Percentiles rank a stretch among this genome's conserved stretches.
phyloP scores from a whole-genome alignment of 2,329 filamentous ascomycete species.

The Aaosphaeria pasadenensis region DNA sequence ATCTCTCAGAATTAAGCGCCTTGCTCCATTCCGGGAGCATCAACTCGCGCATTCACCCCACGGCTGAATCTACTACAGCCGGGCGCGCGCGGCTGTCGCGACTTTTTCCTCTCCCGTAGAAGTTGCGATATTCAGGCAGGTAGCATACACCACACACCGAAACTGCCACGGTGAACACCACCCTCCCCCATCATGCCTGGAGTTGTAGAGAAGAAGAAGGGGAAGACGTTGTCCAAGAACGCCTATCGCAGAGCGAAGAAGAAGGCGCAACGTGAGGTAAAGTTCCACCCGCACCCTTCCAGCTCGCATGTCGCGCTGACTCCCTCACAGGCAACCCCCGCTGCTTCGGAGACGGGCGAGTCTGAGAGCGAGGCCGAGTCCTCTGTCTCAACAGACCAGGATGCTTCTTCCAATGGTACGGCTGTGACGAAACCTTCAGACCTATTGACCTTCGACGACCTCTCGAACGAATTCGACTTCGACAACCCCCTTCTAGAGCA shows the following conservation, averaged over 20 bases:
- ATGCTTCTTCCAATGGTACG: conserved; percentile 30
- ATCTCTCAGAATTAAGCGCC: too few relatives aligned
- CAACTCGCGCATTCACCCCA: too few relatives aligned
- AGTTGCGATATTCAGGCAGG: too few relatives aligned
- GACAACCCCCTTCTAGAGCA: conserved; percentile 78
- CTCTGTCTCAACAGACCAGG: conserved; percentile 30
- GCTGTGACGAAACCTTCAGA: conserved; percentile 47
- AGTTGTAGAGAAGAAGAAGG: conserved; percentile 17
- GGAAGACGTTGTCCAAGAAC: conserved; percentile 82
- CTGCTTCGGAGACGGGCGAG: conserved; percentile 28
- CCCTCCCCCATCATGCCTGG: conserved; percentile 23
- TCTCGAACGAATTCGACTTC: conserved; percentile 53
- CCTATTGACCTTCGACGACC: conserved; percentile 20
- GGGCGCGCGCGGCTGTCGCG: too few relatives aligned
- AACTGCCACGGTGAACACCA: conserved; percentile 1
- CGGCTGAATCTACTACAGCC: too few relatives aligned
- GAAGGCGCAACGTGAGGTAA: conserved; percentile 77
- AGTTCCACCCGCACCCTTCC: conserved; percentile 4
- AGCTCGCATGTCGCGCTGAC: not conserved
- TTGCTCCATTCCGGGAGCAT: too few relatives aligned
- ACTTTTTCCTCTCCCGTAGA: too few relatives aligned
- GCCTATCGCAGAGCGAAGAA: conserved; percentile 90
- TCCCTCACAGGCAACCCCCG: conserved; percentile 29
- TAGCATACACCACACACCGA: too few relatives aligned
- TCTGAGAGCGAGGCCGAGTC: conserved; percentile 27